Evolutionary conservation across 2,329 filamentous ascomycete species (phyloP).

Genomic region (Ascochyta clinopodiicola): DNA sequence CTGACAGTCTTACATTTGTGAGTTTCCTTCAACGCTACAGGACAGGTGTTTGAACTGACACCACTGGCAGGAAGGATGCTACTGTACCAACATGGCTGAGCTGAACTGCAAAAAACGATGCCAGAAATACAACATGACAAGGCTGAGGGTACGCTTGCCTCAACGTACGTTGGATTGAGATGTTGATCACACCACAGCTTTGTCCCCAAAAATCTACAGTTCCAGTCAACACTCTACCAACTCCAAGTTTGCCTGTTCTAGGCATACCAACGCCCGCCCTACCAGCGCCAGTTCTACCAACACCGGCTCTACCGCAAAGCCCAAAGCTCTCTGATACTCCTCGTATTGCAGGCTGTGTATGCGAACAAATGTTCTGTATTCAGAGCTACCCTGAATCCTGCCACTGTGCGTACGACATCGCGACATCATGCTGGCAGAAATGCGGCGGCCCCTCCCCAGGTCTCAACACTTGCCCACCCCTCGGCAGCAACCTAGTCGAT

Average conservation of each 20-base stretch:
- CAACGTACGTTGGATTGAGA: too few species aligned
- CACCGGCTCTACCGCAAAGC: not conserved
- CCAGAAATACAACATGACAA: conserved; percentile 31
- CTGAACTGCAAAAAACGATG: conserved; percentile 31
- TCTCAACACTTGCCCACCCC: conserved; percentile 19
- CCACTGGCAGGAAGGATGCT: conserved; percentile 29
- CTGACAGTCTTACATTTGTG: conserved; percentile 26
- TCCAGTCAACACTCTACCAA: not conserved
- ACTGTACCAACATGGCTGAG: conserved; percentile 38
- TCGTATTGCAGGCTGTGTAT: conserved; percentile 19
- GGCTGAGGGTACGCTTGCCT: conserved; percentile 13
- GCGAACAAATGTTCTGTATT: conserved; percentile 27
- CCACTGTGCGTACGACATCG: conserved; percentile 34
- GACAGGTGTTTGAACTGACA: not conserved
- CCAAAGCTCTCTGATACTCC: not conserved
- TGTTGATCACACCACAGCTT: not conserved
- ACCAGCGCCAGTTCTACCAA: not conserved
- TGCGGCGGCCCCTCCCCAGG: conserved; percentile 36
- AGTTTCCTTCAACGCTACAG: conserved; percentile 1
- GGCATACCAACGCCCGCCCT: not conserved
- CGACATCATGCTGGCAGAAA: conserved; percentile 32
- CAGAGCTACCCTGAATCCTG: conserved; percentile 38
- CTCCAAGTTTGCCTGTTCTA: not conserved
- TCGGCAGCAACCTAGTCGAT: not conserved
- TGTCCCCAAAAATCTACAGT: not conserved